phyloP scores from a whole-genome alignment of 2,329 filamentous ascomycete genomes.

The Verticillium zaregamsianum region DNA sequence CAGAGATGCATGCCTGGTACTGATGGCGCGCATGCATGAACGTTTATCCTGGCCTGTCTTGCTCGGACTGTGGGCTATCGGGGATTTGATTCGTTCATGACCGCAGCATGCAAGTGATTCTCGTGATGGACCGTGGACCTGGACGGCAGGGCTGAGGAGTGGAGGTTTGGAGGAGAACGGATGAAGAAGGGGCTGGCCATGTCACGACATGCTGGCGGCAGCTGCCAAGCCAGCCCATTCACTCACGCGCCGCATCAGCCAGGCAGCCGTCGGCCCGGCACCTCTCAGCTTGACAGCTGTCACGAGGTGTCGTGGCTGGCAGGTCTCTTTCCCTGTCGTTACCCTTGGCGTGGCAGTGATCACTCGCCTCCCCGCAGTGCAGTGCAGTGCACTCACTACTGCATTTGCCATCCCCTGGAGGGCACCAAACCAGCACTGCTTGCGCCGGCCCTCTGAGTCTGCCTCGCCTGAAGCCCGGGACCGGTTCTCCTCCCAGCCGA shows the following conservation, averaged over 20 bases:
- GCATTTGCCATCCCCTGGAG: no score
- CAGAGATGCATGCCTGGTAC: not conserved
- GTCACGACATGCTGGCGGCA: no score
- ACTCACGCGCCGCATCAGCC: no score
- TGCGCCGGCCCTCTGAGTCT: not conserved
- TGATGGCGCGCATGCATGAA: not conserved
- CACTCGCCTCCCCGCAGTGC: no score
- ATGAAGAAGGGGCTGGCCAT: no score
- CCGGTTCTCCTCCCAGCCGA: not conserved
- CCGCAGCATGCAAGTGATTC: not conserved
- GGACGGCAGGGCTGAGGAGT: not conserved
- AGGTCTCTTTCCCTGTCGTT: no score
- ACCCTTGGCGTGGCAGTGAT: no score
- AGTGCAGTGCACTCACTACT: no score
- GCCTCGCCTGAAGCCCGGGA: not conserved
- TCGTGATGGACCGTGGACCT: not conserved
- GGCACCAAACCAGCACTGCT: not conserved
- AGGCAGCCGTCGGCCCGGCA: no score
- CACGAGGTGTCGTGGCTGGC: no score
- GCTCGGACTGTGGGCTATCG: not conserved
- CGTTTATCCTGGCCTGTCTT: not conserved
- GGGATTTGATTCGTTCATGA: not conserved
- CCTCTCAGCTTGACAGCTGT: no score
- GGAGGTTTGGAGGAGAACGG: not conserved
- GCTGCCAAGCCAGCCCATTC: no score